Evolutionary conservation across 106 monocot genomes (phyloP).

Genomic region (Dioscorea alata): DNA sequence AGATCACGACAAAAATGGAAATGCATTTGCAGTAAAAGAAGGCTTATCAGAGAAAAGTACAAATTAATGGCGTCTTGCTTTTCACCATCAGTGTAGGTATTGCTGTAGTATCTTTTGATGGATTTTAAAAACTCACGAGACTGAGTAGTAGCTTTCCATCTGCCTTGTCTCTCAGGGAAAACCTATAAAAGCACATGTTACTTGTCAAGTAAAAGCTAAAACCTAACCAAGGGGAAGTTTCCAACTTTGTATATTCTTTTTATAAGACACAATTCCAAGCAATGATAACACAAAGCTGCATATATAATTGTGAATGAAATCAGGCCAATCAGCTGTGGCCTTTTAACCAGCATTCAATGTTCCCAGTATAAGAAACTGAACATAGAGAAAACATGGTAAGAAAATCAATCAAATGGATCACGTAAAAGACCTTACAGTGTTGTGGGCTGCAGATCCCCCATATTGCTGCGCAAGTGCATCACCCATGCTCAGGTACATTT

Average conservation of each 20-base stretch:
- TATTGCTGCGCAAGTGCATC: slow-evolving; percentile 98
- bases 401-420: too few species aligned
- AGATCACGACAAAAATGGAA: background rate
- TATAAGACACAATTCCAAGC: too few species aligned
- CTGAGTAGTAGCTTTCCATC: slow-evolving; percentile 97
- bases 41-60: slow-evolving; percentile 22
- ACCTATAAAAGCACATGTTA: slow-evolving; percentile 43
- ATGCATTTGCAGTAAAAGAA: background rate
- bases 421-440: slow-evolving; percentile 39
- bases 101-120: slow-evolving; percentile 95
- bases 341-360: too few species aligned
- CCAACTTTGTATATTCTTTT: too few species aligned
- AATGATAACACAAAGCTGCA: too few species aligned
- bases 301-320: too few species aligned
- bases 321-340: too few species aligned
- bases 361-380: too few species aligned
- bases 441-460: slow-evolving; percentile 98
- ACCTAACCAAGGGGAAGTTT: slow-evolving; percentile 1
- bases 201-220: slow-evolving; percentile 2
- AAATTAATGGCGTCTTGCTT: slow-evolving; percentile 99
- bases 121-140: slow-evolving; percentile 98
- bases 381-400: too few species aligned
- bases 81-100: slow-evolving; percentile 98
- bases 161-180: slow-evolving; percentile 98
- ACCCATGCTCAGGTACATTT: slow-evolving; percentile 96